Percentiles rank a stretch among this genome's conserved stretches.
Evolutionary conservation across 768 basidiomycete genomes (phyloP).

Genomic region (Phylloporus rhodoxanthus): DNA sequence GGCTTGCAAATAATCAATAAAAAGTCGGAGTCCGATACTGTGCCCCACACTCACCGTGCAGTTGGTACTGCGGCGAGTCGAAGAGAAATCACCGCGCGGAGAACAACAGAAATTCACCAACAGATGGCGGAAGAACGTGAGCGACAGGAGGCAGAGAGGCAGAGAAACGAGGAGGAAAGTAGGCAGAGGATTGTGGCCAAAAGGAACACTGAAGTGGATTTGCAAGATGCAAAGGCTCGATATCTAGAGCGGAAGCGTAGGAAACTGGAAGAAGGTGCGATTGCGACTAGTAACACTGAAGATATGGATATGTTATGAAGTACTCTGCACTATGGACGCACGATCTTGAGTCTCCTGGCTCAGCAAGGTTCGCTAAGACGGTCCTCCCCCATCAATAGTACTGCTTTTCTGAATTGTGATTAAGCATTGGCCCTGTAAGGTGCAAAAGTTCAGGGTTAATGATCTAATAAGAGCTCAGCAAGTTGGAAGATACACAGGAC

Average conservation of each 20-base stretch:
- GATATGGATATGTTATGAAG: conserved; percentile 14
- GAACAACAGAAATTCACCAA: conserved; percentile 66
- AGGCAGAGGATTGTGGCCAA: conserved; percentile 61
- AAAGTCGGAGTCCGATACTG: conserved; percentile 24
- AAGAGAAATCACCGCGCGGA: conserved; percentile 78
- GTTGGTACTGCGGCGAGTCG: conserved; percentile 78
- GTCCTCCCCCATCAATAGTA: conserved; percentile 36
- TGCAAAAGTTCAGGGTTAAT: conserved; percentile 57
- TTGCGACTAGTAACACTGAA: neutral
- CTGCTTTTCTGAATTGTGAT: conserved; percentile 40
- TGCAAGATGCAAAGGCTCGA: conserved; percentile 68
- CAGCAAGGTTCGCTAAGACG: conserved; percentile 22
- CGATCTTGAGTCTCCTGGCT: neutral
- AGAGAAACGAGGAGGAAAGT: conserved; percentile 57
- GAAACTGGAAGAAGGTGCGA: conserved; percentile 48
- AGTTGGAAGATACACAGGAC: neutral
- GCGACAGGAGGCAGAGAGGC: conserved; percentile 50
- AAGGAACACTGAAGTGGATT: conserved; percentile 69
- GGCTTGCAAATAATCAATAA: conserved; percentile 36
- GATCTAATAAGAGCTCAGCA: conserved; percentile 34
- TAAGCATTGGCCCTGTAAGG: conserved; percentile 56
- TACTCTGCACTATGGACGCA: neutral
- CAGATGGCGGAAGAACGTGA: conserved; percentile 76
- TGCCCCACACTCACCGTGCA: conserved; percentile 57
- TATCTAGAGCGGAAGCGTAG: conserved; percentile 77